A percentile compares a stretch with the other conserved stretches of the same genome.
These are phyloP conservation scores for Colletotrichum noveboracense DNA, from an alignment of 2,329 filamentous ascomycete genomes.

Conservation along the genomic window DNA sequence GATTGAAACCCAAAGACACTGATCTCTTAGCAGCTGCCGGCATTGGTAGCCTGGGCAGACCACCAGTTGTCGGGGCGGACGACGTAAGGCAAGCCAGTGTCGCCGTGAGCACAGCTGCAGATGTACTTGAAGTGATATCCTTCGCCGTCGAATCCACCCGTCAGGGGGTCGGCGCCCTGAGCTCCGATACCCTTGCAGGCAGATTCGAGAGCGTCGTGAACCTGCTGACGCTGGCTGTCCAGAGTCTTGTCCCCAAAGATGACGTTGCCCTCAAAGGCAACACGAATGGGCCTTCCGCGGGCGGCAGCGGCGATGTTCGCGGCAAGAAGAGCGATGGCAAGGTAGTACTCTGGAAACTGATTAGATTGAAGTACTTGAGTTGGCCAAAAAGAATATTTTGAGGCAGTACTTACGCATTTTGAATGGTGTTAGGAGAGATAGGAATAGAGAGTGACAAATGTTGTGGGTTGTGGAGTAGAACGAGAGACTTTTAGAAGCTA, in stretches of 20 bases:
- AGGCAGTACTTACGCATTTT: not conserved
- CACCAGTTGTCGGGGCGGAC: not conserved
- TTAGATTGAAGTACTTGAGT: not conserved
- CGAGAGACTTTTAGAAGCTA: not conserved
- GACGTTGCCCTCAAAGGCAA: not conserved
- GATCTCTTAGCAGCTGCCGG: accelerated
- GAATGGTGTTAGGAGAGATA: not conserved
- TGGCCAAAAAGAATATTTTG: not conserved
- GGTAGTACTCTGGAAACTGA: not conserved
- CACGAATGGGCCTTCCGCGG: not conserved
- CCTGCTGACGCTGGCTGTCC: not conserved
- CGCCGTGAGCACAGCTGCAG: not conserved
- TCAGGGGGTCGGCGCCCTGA: not conserved
- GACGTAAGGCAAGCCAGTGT: not conserved
- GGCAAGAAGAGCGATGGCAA: not conserved
- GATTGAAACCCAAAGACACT: not conserved
- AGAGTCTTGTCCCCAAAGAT: not conserved
- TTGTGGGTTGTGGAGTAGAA: not conserved
- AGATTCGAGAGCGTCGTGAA: accelerated
- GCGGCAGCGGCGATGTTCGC: not conserved
- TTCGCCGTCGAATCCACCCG: not conserved
- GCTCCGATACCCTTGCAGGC: not conserved
- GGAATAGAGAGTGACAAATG: not conserved
- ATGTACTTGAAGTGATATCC: not conserved
- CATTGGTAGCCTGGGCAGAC: not conserved